These are phyloP conservation scores for Neurospora terricola DNA, from an alignment of 495 filamentous ascomycete species.

Conservation along the genomic window DNA sequence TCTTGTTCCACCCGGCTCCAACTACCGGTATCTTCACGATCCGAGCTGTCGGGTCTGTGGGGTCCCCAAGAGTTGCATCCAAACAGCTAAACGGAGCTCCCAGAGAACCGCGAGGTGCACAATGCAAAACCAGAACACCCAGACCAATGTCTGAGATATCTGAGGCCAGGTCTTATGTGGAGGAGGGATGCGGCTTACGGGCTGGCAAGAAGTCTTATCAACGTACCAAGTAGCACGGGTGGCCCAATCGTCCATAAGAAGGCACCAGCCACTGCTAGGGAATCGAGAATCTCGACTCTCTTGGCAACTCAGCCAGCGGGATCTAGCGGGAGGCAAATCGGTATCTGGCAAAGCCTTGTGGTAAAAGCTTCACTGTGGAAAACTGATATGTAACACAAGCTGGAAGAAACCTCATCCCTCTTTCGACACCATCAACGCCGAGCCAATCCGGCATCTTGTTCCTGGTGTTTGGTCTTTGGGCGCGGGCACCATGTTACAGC, in stretches of 20 bases:
- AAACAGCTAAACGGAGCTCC: background rate
- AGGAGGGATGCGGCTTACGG: background rate
- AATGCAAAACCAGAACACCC: too few species aligned
- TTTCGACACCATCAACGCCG: background rate
- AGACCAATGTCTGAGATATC: background rate
- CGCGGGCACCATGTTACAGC: background rate
- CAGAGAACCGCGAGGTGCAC: too few species aligned
- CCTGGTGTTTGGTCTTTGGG: background rate
- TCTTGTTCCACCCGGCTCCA: too few species aligned
- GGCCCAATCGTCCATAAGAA: background rate
- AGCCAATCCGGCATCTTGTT: background rate
- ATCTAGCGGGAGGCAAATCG: background rate
- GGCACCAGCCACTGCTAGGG: background rate
- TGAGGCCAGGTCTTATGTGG: background rate
- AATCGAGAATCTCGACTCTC: background rate
- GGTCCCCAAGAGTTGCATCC: background rate
- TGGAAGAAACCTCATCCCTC: background rate
- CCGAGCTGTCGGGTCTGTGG: background rate
- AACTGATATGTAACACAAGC: background rate
- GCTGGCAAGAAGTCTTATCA: background rate
- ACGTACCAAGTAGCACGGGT: background rate
- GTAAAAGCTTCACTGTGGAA: background rate
- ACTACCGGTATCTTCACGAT: background rate
- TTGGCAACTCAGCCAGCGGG: background rate
- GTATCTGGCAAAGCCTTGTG: background rate